These are phyloP conservation scores for Anthostomella pinea DNA, from an alignment of 2,329 filamentous ascomycete species.

Conservation along the genomic window DNA sequence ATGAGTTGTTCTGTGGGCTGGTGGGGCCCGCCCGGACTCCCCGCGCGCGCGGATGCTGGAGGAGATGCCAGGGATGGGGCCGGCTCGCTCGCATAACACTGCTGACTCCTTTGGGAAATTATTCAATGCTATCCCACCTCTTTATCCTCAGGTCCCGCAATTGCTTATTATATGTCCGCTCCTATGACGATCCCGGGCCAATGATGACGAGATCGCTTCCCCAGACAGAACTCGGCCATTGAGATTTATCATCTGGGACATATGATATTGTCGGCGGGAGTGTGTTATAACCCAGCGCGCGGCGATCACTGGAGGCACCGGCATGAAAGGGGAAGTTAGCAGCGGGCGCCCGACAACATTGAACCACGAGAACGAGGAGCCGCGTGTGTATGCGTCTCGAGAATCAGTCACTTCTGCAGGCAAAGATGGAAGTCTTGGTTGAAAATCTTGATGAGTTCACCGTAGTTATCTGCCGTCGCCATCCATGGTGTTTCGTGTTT, in stretches of 20 bases:
- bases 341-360: slow-evolving; percentile 1
- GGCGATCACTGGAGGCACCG: neutral
- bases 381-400: too few relatives aligned
- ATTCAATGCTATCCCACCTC: slow-evolving; percentile 33
- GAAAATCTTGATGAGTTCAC: too few relatives aligned
- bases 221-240: slow-evolving; percentile 13
- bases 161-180: slow-evolving; percentile 34
- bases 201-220: slow-evolving; percentile 24
- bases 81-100: slow-evolving; percentile 41
- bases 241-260: neutral
- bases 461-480: slow-evolving; percentile 11
- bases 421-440: too few relatives aligned
- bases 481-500: slow-evolving; percentile 12
- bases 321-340: slow-evolving; percentile 11
- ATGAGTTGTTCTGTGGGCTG: slow-evolving; percentile 43
- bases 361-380: too few relatives aligned
- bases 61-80: slow-evolving; percentile 23
- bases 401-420: too few relatives aligned
- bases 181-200: slow-evolving; percentile 27
- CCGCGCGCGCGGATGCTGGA: slow-evolving; percentile 14
- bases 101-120: slow-evolving; percentile 44
- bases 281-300: too few relatives aligned
- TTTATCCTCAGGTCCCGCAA: slow-evolving; percentile 32
- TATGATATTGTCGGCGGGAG: neutral
- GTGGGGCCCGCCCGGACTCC: slow-evolving; percentile 17